Evolutionary conservation across 352 stramenopile genomes (phyloP), one percentile per base, ranked within the genome.

Genomic region (Phytopythium kandeliae): DNA sequence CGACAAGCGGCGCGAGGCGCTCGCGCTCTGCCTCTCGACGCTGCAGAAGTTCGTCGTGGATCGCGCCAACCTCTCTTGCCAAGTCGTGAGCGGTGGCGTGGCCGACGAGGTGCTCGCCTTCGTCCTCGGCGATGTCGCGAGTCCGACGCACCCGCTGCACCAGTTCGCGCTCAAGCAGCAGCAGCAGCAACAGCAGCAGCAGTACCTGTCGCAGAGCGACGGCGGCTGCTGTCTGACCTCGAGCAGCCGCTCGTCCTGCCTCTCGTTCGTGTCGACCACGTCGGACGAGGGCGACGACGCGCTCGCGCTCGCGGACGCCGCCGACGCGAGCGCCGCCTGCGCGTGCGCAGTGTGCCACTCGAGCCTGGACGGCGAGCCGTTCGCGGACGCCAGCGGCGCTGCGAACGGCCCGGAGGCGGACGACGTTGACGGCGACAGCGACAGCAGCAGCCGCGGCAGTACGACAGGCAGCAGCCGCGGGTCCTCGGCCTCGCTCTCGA

Each of bases 41-140:
- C 56, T 78, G 33, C 68, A 78, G 45, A 55, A 58, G 45, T 74
- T 74, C 55, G 31, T 78, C 21, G 43, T 60, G 21, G 57, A 48
- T 33, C 61, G 59, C 38, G 54, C 56, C 42, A 74, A 78, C 58
- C 61, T 62, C 45, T 43, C 54, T 22, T 78, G 68, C 54, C 38
- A 40, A 16, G 57, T 78, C 40, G 51, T 69, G 15, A 26, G 49
- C 44, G 51, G 48, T 25, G 51, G 30, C 35, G 56, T 74, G 8
- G 60, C 65, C 34, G 34, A 57, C 19, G 56, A 64, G 42, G 43
- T 77, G 33, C 34, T 58, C 1, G 54, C 38, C 34, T 77, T 78
- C 46, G 42, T 78, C 34, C 24, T 60, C 24, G 60, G 51, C 34
- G 63, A 72, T 21, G 53, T 67, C 25, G 57, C 51, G n/a, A 52